Percentiles rank a stretch among this genome's conserved stretches.
These are phyloP conservation scores for Cladochytrium replicatum DNA, from an alignment of 192 early-diverging fungal genomes.

Conservation along the genomic window DNA sequence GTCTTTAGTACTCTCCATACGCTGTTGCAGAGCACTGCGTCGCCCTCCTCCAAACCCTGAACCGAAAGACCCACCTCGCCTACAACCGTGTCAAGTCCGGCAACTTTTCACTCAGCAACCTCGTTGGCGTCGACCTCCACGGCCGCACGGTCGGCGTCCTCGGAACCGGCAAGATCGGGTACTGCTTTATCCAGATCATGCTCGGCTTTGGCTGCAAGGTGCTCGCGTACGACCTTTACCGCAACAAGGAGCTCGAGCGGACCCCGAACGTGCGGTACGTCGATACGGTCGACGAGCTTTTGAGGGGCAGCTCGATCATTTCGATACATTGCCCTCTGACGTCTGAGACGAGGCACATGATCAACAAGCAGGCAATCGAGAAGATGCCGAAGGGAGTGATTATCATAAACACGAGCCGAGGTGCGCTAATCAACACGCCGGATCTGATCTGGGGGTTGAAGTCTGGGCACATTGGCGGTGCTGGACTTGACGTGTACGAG, in stretches of 20 bases:
- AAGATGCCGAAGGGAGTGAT: conserved; percentile 37
- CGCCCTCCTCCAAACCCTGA: conserved; percentile 27
- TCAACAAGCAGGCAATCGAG: conserved; percentile 22
- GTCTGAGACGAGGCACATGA: conserved; percentile 30
- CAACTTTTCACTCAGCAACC: conserved; percentile 30
- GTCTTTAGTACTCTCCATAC: conserved; percentile 34
- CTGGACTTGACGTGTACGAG: conserved; percentile 47
- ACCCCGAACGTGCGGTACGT: conserved; percentile 20
- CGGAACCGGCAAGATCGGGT: conserved; percentile 35
- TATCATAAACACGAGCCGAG: conserved; percentile 37
- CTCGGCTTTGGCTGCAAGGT: conserved; percentile 37
- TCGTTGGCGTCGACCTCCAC: conserved; percentile 41
- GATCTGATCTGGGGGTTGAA: conserved; percentile 31
- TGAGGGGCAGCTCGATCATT: conserved; percentile 21
- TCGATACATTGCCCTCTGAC: conserved; percentile 35
- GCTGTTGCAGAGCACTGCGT: conserved; percentile 40
- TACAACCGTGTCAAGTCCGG: conserved; percentile 14
- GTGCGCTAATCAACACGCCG: conserved; percentile 29
- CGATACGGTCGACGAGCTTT: conserved; percentile 29
- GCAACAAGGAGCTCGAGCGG: conserved; percentile 17
- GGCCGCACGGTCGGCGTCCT: conserved; percentile 33
- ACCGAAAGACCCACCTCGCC: conserved; percentile 32
- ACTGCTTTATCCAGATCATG: conserved; percentile 32
- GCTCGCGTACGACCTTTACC: conserved; percentile 37
- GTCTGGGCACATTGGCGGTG: conserved; percentile 25